Percentiles rank a stretch among this genome's conserved stretches.
Conservation (phyloP, 306 rosid species). For the Inga laurina region DNA sequence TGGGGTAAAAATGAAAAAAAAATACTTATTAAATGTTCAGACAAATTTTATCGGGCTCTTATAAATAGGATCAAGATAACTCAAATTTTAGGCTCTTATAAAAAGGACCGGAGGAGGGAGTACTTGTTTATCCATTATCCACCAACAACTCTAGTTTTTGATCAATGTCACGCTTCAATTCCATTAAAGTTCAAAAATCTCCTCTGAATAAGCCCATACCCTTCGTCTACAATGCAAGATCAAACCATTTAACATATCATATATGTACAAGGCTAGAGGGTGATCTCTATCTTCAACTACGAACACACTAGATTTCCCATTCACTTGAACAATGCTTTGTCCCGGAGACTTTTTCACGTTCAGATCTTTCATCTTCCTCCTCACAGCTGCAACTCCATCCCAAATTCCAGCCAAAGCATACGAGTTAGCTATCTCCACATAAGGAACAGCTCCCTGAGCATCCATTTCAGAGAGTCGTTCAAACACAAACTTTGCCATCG, state of each 20-base stretch:
- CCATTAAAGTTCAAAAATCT: constrained; percentile 18
- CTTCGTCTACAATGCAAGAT: constrained; percentile 42
- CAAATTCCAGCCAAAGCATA: constrained; percentile 69
- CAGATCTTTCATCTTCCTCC: constrained; percentile 57
- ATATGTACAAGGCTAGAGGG: constrained; percentile 48
- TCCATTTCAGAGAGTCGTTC: constrained; percentile 51
- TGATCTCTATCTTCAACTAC: constrained; percentile 63
- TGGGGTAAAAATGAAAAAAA: too few species aligned
- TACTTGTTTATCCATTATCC: background rate
- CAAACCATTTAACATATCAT: constrained; percentile 47
- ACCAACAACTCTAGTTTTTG: background rate
- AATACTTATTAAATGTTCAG: too few species aligned
- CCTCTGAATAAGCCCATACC: constrained; percentile 10
- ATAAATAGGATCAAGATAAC: too few species aligned
- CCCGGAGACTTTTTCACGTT: constrained; percentile 61
- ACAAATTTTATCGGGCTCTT: too few species aligned
- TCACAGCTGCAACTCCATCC: constrained; percentile 62
- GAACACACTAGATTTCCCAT: constrained; percentile 50
- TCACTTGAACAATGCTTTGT: constrained; percentile 60
- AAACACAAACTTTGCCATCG: constrained; percentile 49
- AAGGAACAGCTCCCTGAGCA: constrained; percentile 53
- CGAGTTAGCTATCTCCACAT: constrained; percentile 68
- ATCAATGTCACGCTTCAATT: constrained; percentile 7
- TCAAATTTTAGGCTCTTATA: too few species aligned
- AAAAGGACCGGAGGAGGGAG: too few species aligned